phyloP scores from a whole-genome alignment of 2,329 filamentous ascomycete genomes.

The Penicillium decumbens region DNA sequence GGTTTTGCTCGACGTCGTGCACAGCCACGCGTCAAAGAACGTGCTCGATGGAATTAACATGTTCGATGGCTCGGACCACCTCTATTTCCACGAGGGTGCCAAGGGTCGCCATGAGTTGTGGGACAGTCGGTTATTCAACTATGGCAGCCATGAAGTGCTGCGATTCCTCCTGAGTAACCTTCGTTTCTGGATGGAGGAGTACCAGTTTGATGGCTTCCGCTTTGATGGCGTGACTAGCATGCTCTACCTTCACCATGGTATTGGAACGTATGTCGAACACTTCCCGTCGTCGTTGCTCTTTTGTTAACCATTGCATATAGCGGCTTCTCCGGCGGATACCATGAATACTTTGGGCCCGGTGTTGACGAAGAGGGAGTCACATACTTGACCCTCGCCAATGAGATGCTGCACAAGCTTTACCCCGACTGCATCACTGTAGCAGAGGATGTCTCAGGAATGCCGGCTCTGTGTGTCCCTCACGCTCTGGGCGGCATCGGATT shows the following conservation, averaged over 20 bases:
- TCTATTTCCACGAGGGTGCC: conserved; percentile 86
- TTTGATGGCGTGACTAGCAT: conserved; percentile 99
- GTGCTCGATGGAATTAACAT: conserved; percentile 90
- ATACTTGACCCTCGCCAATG: conserved; percentile 94
- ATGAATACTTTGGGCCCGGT: conserved; percentile 87
- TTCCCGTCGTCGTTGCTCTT: neutral
- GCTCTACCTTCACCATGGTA: conserved; percentile 92
- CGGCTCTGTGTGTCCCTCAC: conserved; percentile 82
- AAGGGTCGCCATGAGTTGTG: conserved; percentile 88
- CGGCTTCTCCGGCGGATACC: conserved; percentile 94
- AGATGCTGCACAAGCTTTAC: conserved; percentile 88
- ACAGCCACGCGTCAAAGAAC: conserved; percentile 98
- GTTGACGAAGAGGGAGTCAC: conserved; percentile 93
- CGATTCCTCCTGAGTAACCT: conserved; percentile 95
- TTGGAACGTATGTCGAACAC: conserved; percentile 71
- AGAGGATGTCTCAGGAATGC: conserved; percentile 98
- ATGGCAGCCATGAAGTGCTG: conserved; percentile 87
- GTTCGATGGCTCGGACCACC: conserved; percentile 91
- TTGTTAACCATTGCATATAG: conserved; percentile 41
- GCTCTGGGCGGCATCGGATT: conserved; percentile 89
- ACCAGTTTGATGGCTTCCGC: conserved; percentile 91
- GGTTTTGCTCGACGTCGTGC: conserved; percentile 90
- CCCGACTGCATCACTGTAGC: conserved; percentile 86
- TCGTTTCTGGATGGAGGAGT: conserved; percentile 99
- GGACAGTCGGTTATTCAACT: conserved; percentile 97